Evolutionary conservation across 805 yeast species (phyloP), one percentile per base, ranked within the genome.

Genomic region (Jamesozyma gamospora): DNA sequence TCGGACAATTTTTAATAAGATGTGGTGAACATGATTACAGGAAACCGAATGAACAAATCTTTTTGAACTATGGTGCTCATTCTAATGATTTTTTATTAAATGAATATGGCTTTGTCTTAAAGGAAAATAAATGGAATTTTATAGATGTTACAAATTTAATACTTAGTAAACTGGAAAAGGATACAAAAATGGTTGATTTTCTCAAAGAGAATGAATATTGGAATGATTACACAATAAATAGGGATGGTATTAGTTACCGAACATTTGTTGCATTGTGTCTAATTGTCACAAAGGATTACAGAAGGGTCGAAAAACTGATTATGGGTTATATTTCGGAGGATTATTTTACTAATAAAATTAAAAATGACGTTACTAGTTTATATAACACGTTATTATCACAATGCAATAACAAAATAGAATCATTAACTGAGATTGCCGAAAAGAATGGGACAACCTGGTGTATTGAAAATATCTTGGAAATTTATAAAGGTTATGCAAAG

Each of bases 31-130:
- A 49, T 29, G 17, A 24, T 9, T 59, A 58, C 35, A 14, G 25
- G 4, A 42, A 15, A 7, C 5, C 50, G 37, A 55, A 51, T 4
- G 77, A 77, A 13, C 94, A 88, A 55, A 48, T 90, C 2, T 75
- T 66, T 49, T 69, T 90, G 47, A 74, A 80, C 37, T 90, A 90
- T 56, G 97, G 97, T 1, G 78, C 95, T 1, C 96, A 90, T 58
- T 76, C 82, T 9, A 87, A 90, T 56, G 86, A 77, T 36, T 84
- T 84, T 47, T 61, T 90, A 27, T 63, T 86, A 9, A 77, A 82
- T 51, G 97, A 90, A 58, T 90, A 90, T 54, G 97, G 96, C 1
- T 90, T 90, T 64, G 67, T 70, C 28, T 58, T 82, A 1, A 54
- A 56, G 0, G 52, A 57, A 1, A 85, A 86, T 53, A 61, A 56